These are phyloP conservation scores for Saccharum hybrid DNA, from an alignment of 202 grass and related monocot species.

Conservation along the genomic window DNA sequence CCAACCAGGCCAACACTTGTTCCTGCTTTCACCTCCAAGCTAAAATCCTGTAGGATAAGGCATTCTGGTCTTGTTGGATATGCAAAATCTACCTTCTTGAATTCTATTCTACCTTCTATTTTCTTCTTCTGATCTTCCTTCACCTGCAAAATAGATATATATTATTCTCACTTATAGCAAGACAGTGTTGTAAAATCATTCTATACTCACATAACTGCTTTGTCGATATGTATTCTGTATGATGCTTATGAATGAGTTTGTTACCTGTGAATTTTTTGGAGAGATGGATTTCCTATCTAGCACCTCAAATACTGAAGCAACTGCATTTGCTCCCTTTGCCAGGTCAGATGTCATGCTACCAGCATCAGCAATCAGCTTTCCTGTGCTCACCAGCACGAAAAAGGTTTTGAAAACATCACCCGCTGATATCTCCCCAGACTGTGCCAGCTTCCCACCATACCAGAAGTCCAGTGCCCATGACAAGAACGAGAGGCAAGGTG, in stretches of 20 bases:
- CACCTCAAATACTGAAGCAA: constrained; percentile 95
- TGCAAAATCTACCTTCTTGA: constrained; percentile 91
- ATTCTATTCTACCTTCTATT: constrained; percentile 90
- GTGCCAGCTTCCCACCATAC: constrained; percentile 91
- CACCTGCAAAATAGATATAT: constrained; percentile 46
- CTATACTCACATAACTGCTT: constrained; percentile 25
- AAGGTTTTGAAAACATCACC: constrained; percentile 99
- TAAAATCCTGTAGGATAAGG: constrained; percentile 88
- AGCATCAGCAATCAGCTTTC: constrained; percentile 96
- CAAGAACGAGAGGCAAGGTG: constrained; percentile 91
- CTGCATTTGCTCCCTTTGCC: constrained; percentile 90
- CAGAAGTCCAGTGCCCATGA: constrained; percentile 98
- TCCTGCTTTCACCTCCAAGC: constrained; percentile 90
- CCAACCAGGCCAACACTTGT: constrained; percentile 89
- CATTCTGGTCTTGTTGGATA: constrained; percentile 90
- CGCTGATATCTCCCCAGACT: constrained; percentile 82
- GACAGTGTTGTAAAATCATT: background rate
- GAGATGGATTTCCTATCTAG: constrained; percentile 86
- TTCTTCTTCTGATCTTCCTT: constrained; percentile 62
- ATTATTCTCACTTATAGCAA: constrained; percentile 37
- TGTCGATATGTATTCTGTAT: constrained; percentile 19
- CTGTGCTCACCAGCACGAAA: constrained; percentile 97
- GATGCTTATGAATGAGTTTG: constrained; percentile 27
- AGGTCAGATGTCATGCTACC: constrained; percentile 99
- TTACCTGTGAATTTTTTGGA: constrained; percentile 69